Conservation (phyloP, 805 yeast genomes). For the Ogataea zsoltii region DNA sequence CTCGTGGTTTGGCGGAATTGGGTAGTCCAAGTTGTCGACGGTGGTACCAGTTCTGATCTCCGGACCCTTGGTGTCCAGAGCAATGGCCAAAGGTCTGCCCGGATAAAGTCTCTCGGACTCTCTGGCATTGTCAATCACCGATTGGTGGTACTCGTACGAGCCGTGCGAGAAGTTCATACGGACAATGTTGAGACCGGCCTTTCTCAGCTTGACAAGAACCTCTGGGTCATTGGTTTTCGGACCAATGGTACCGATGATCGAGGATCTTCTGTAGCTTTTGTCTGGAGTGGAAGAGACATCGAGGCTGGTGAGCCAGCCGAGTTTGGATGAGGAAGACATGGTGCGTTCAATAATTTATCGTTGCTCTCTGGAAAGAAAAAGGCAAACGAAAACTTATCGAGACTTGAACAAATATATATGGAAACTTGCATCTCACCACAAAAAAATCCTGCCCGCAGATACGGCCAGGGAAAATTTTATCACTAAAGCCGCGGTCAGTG, state of each 20-base stretch:
- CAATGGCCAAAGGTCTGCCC: conserved; percentile 98
- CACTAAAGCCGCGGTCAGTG: background rate
- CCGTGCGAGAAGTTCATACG: conserved; percentile 99
- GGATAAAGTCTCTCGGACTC: conserved; percentile 86
- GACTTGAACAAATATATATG: conserved; percentile 6
- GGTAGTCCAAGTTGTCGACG: conserved; percentile 71
- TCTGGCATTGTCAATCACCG: conserved; percentile 94
- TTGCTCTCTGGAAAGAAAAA: too few relatives aligned
- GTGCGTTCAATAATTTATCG: background rate
- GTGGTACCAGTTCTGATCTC: conserved; percentile 99
- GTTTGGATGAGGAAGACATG: conserved; percentile 40
- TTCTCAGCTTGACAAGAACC: conserved; percentile 80
- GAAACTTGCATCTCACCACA: conserved; percentile 4
- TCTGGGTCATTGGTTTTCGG: conserved; percentile 95
- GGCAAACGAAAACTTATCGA: background rate
- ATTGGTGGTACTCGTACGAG: conserved; percentile 95
- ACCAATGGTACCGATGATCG: conserved; percentile 98
- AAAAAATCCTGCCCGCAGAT: background rate
- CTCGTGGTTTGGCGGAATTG: conserved; percentile 82
- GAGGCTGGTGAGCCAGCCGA: conserved; percentile 83
- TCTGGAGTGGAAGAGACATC: conserved; percentile 75
- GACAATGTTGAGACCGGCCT: conserved; percentile 96
- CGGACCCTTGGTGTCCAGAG: conserved; percentile 99
- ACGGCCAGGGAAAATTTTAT: conserved; percentile 2
- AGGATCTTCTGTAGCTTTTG: conserved; percentile 83